Evolutionary conservation across 2,329 filamentous ascomycete genomes (phyloP).

Genomic region (Fusarium aywerte): DNA sequence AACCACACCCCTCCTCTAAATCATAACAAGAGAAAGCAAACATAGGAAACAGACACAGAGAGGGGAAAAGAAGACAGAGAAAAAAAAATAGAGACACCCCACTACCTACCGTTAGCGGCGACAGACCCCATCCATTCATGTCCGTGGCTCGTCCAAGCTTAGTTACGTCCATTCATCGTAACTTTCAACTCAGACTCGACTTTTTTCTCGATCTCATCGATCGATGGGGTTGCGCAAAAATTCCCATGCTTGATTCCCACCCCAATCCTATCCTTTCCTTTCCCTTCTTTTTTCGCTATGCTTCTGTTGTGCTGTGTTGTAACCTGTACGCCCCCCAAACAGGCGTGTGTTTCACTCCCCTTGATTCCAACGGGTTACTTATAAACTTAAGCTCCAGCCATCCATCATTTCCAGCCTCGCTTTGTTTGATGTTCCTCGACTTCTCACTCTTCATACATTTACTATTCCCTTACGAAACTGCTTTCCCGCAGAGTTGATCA

Average conservation of each 20-base stretch:
- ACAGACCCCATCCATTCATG: slow-evolving; percentile 16
- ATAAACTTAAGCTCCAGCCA: slow-evolving; percentile 43
- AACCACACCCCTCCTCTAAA: not conserved
- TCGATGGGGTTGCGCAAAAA: slow-evolving; percentile 51
- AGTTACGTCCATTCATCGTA: slow-evolving; percentile 33
- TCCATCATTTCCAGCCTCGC: slow-evolving; percentile 33
- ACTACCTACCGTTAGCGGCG: slow-evolving; percentile 21
- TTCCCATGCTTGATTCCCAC: slow-evolving; percentile 46
- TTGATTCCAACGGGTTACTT: slow-evolving; percentile 33
- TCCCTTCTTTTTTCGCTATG: slow-evolving; percentile 13
- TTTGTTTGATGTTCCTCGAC: slow-evolving; percentile 24
- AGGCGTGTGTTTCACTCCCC: slow-evolving; percentile 22
- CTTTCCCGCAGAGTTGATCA: not conserved
- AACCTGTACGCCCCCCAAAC: slow-evolving; percentile 1
- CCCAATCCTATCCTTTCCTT: slow-evolving; percentile 41
- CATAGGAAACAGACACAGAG: not conserved
- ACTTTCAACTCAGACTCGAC: slow-evolving; percentile 33
- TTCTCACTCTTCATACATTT: slow-evolving; percentile 25
- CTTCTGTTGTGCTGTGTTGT: slow-evolving; percentile 7
- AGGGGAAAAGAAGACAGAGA: slow-evolving; percentile 1
- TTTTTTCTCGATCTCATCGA: slow-evolving; percentile 51
- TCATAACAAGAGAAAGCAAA: not conserved
- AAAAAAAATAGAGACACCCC: slow-evolving; percentile 21
- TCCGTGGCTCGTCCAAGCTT: slow-evolving; percentile 33
- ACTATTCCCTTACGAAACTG: slow-evolving; percentile 3